phyloP scores from a whole-genome alignment of 768 basidiomycete genomes.

The Holtermanniella nyarrowii region DNA sequence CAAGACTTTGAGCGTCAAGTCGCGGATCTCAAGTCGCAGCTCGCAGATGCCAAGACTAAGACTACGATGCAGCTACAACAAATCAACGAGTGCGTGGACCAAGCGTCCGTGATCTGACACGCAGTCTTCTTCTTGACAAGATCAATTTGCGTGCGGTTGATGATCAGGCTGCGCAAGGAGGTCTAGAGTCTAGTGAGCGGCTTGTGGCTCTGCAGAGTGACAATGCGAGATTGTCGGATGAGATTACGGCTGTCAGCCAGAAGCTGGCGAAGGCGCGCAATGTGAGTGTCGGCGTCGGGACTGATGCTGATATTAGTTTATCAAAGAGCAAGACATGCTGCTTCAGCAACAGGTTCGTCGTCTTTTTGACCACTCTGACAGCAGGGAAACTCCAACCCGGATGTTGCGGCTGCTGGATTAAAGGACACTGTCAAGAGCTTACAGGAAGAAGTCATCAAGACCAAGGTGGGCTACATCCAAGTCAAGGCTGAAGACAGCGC shows the following conservation, averaged over 20 bases:
- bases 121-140: conserved; percentile 76
- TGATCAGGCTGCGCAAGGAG: conserved; percentile 75
- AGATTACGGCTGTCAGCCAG: conserved; percentile 58
- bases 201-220: conserved; percentile 69
- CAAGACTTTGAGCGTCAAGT: conserved; percentile 60
- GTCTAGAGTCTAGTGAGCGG: conserved; percentile 65
- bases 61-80: conserved; percentile 75
- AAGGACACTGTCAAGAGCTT: conserved; percentile 56
- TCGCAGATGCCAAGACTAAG: conserved; percentile 67
- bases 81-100: conserved; percentile 27
- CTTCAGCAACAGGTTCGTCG: conserved; percentile 46
- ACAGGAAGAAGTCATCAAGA: conserved; percentile 51
- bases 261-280: conserved; percentile 70
- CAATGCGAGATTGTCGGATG: conserved; percentile 59
- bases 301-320: conserved; percentile 51
- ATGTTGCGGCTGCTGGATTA: conserved; percentile 45
- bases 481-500: conserved; percentile 39
- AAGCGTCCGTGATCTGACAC: neutral
- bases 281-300: conserved; percentile 43
- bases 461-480: conserved; percentile 39
- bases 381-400: conserved; percentile 41
- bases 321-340: conserved; percentile 81
- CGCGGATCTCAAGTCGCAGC: conserved; percentile 53
- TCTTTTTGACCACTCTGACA: neutral
- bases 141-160: conserved; percentile 79